A percentile compares a stretch with the other conserved stretches of the same genome.
phyloP scores from a whole-genome alignment of 345 rosid species.

The Salix arbutifolia region DNA sequence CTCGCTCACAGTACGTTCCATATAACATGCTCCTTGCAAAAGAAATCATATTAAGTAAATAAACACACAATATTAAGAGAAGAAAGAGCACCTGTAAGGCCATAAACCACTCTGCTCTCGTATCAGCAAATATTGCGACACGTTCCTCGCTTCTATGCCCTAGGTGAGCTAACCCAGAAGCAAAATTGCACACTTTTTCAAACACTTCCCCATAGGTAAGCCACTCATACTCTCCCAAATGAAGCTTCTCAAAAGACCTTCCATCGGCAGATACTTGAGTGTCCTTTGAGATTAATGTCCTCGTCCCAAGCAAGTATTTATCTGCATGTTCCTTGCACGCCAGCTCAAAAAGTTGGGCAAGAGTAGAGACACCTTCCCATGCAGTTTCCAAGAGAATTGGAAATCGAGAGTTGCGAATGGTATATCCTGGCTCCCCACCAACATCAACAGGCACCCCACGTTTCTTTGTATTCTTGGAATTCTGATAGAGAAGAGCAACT shows the following conservation, averaged over 20 bases:
- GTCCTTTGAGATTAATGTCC: conserved; percentile 65
- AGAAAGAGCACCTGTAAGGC: conserved; percentile 69
- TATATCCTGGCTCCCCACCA: conserved; percentile 80
- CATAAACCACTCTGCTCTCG: conserved; percentile 93
- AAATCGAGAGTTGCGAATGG: conserved; percentile 58
- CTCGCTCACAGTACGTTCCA: background rate
- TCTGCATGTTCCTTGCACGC: conserved; percentile 57
- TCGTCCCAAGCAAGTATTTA: conserved; percentile 70
- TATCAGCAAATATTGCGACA: conserved; percentile 92
- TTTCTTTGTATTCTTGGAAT: conserved; percentile 50
- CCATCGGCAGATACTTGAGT: conserved; percentile 58
- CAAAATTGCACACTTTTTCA: conserved; percentile 59
- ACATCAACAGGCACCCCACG: conserved; percentile 75
- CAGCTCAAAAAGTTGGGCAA: conserved; percentile 83
- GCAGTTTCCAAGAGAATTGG: conserved; percentile 49
- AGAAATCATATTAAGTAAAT: background rate
- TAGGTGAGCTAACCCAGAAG: conserved; percentile 75
- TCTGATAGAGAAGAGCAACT: conserved; percentile 55
- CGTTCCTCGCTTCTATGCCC: conserved; percentile 74
- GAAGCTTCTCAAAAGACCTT: conserved; percentile 81
- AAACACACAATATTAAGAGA: background rate
- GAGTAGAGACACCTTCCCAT: conserved; percentile 75
- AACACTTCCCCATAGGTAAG: conserved; percentile 58
- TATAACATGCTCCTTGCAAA: background rate
- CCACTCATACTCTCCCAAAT: conserved; percentile 94